Base-by-base conservation (phyloP, 1,284 basidiomycete species). In the Sporisorium iseilematis-ciliati region DNA sequence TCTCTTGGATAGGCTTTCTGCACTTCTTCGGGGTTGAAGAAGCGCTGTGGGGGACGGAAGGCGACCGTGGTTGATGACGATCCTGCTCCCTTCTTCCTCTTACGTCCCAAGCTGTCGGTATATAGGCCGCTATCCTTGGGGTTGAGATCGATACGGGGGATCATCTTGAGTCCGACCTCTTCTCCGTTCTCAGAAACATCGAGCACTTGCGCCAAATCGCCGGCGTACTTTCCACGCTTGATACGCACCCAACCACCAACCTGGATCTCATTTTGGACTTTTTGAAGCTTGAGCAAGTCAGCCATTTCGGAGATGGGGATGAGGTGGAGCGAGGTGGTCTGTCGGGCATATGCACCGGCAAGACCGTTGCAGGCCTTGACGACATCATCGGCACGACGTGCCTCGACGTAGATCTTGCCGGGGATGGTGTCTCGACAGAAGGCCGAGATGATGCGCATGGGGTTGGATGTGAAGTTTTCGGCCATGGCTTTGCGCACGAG, bases 251-350 rank as follows among this genome's bases (percentile, higher is more conserved):
- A 99, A 79, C 91, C 93, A 35, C 94, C 94, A 2, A 91, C 91
- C 20, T 90, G 91, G 50, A 98, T 90, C 1, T 92, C 92, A 60
- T 92, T 88, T 75, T 95, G 93, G 82, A 95, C 92, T 87, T 96
- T 95, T 88, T 95, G 97, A 81, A 97, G 97, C 84, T 94, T 93
- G 75, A 99, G 89, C 35, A 99, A 88, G 72, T 93, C 94, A 7
- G 95, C 94, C 96, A 99, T 99, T 88, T 99, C 96, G 78, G 97
- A 94, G 73, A 98, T 95, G 8, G 95, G 95, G 1, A 99, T 94
- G 42, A 98, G 90, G 43, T 90, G 89, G 70, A 95, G 90, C 20
- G 92, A 92, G 31, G 71, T 70, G 40, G 75, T 73, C 57, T 92
- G 91, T 38, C 77, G 68, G 4, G 76, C 77, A 86, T 95, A 99